Evolutionary conservation across 257 asterid genomes (phyloP).

Genomic region (Cinchona pubescens): DNA sequence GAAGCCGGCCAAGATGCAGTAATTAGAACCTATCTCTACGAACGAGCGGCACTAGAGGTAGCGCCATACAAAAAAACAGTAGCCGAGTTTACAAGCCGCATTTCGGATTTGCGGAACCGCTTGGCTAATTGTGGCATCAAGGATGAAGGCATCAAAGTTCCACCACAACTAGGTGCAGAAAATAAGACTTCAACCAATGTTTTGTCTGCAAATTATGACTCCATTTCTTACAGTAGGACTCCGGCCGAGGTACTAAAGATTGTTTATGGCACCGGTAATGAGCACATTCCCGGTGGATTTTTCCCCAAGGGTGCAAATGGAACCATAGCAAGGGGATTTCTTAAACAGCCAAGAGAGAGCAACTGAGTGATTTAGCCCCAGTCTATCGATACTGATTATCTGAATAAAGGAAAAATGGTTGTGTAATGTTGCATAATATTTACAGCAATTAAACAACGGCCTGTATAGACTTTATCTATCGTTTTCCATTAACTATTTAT

Average conservation of each 20-base stretch:
- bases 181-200: slow-evolving; percentile 26
- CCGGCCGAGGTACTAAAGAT: background rate
- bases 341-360: too few relatives aligned
- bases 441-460: too few relatives aligned
- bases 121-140: slow-evolving; percentile 36
- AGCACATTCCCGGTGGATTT: background rate
- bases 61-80: slow-evolving; percentile 35
- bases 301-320: background rate
- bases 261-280: background rate
- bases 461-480: too few relatives aligned
- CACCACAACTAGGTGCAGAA: slow-evolving; percentile 33
- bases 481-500: too few relatives aligned
- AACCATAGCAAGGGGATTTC: background rate
- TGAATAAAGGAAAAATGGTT: too few relatives aligned
- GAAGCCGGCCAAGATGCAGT: slow-evolving; percentile 46
- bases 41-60: slow-evolving; percentile 25
- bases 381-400: too few relatives aligned
- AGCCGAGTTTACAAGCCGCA: slow-evolving; percentile 31
- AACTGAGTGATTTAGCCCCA: too few relatives aligned
- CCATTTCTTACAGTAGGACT: slow-evolving; percentile 13
- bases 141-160: slow-evolving; percentile 40
- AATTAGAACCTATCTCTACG: slow-evolving; percentile 32
- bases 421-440: too few relatives aligned
- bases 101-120: slow-evolving; percentile 33
- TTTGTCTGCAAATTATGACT: slow-evolving; percentile 33